A percentile compares a stretch with the other conserved stretches of the same genome.
phyloP scores from a whole-genome alignment of 148 eudicot genomes.

The Vaccinium macrocarpon region DNA sequence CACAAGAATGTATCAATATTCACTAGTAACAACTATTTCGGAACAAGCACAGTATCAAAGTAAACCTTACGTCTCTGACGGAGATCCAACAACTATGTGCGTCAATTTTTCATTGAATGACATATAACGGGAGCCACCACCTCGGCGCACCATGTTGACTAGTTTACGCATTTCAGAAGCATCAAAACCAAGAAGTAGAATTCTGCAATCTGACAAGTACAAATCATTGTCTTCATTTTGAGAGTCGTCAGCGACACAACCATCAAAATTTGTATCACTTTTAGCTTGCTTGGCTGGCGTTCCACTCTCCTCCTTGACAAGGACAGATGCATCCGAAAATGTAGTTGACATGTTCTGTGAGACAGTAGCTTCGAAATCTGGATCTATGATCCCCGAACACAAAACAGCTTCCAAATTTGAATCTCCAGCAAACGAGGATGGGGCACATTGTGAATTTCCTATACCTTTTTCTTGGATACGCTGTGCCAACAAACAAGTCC shows the following conservation, averaged over 20 bases:
- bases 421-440: conserved; percentile 46
- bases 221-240: conserved; percentile 75
- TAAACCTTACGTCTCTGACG: conserved; percentile 75
- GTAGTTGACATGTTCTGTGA: conserved; percentile 51
- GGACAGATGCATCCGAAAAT: conserved; percentile 28
- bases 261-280: conserved; percentile 39
- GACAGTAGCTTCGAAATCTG: conserved; percentile 53
- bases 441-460: conserved; percentile 38
- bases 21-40: neutral
- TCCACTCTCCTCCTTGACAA: conserved; percentile 35
- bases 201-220: conserved; percentile 90
- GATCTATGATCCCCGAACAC: conserved; percentile 40
- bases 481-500: conserved; percentile 37
- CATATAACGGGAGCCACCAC: conserved; percentile 96
- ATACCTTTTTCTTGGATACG: conserved; percentile 44
- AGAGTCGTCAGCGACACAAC: conserved; percentile 83
- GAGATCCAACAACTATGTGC: conserved; percentile 81
- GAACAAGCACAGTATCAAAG: neutral
- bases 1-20: neutral
- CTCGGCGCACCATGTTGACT: conserved; percentile 78
- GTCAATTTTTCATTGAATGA: conserved; percentile 77
- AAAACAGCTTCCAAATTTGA: conserved; percentile 41
- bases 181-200: conserved; percentile 72
- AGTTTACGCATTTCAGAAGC: conserved; percentile 72
- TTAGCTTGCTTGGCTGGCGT: conserved; percentile 30